Evolutionary conservation across 2,329 filamentous ascomycete genomes (phyloP), one percentile per base, ranked within the genome.

Genomic region (Colletotrichum spaethianum): DNA sequence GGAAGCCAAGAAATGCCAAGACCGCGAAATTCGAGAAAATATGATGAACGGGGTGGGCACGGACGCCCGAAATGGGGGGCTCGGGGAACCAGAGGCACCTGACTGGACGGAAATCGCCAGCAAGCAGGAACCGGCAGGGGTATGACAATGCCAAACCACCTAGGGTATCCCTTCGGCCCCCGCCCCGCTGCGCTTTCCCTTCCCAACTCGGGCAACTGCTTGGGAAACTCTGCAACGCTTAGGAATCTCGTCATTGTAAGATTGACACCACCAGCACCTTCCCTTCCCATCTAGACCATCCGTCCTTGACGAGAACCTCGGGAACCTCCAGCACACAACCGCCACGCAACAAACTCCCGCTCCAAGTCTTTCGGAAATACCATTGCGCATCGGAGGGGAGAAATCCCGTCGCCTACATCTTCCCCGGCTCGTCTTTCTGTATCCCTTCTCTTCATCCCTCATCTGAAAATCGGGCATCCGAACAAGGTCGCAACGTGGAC

Each of bases 1-100:
- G 48, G 48, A 38, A 38, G 65, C 70, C 65, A 72, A 70, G 60
- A 64, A 70, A 72, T 60, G 70, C 70, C 70, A 72, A 72, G 70
- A 48, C 60, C 38, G 52, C 33, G 66, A 70, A 64, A 46, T 72
- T 70, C 59, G 70, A 72, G 55, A 59, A 46, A 63, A 63, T 52
- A 69, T 63, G 23, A 63, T 40, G 52, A 55, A 33, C 59, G 38
- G 57, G 65, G 59, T 62, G 52, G 28, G 69, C 69, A 69, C 69
- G 65, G 69, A 7, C 65, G 28, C 40, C 38, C 33, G 42, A 46
- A 42, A 66, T 68, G 52, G 57, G 61, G 18, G n/a, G 44, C 14
- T 52, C 40, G 28, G 46, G 50, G 31, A 20, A 23, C 44, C 33
- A 26, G n/a, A 28, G 50, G n/a, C 42, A n/a, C 52, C 42, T 50